Evolutionary conservation across 2,329 filamentous ascomycete genomes (phyloP).

Genomic region (Alternaria burnsii): DNA sequence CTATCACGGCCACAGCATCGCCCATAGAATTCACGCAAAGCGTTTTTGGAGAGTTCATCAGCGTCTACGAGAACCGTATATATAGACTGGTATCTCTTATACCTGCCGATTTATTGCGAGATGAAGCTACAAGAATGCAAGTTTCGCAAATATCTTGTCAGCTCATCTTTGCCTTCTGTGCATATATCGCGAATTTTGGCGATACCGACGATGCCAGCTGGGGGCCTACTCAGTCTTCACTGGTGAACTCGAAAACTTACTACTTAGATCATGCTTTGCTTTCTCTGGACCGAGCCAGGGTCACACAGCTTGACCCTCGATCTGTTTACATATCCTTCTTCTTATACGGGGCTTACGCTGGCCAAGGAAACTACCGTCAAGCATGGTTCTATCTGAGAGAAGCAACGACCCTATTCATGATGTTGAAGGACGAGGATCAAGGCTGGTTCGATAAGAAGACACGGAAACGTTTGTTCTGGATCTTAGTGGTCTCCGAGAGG

Average conservation of each 20-base stretch:
- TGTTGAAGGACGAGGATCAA: conserved; percentile 22
- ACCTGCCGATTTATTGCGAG: conserved; percentile 26
- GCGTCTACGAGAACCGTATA: conserved; percentile 74
- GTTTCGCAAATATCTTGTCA: conserved; percentile 36
- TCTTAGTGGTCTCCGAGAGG: conserved; percentile 39
- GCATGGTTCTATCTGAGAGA: conserved; percentile 84
- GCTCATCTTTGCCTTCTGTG: conserved; percentile 50
- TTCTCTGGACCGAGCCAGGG: conserved; percentile 25
- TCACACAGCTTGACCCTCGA: conserved; percentile 31
- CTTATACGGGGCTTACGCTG: conserved; percentile 76
- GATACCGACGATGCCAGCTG: conserved; percentile 17
- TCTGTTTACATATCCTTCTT: conserved; percentile 78
- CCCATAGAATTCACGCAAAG: conserved; percentile 49
- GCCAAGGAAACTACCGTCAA: conserved; percentile 75
- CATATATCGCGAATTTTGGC: conserved; percentile 45
- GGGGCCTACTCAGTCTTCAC: not conserved
- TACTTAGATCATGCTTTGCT: conserved; percentile 34
- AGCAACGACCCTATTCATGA: conserved; percentile 69
- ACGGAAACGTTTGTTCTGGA: conserved; percentile 33
- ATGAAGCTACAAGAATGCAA: conserved; percentile 29
- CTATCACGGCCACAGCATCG: not conserved
- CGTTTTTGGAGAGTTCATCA: conserved; percentile 70
- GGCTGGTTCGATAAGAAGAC: conserved; percentile 24
- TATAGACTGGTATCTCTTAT: conserved; percentile 61
- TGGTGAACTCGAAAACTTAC: conserved; percentile 6